Conservation (phyloP, 768 basidiomycete genomes). For the Podaxis rugospora region DNA sequence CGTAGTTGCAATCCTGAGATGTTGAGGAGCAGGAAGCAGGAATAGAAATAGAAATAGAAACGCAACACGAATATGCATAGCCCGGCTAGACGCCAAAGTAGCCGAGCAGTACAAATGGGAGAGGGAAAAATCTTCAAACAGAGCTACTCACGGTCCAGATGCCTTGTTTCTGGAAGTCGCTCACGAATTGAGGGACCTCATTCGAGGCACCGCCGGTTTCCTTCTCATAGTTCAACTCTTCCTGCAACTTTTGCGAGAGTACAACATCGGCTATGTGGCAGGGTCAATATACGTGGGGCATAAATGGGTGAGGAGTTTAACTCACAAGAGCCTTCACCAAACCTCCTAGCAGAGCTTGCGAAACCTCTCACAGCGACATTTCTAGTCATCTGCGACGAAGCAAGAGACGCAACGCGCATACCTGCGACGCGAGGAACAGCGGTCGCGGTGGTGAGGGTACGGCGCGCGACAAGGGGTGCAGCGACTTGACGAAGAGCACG, state of each 20-base stretch:
- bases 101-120: not conserved
- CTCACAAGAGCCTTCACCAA: constrained; percentile 45
- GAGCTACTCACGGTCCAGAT: constrained; percentile 67
- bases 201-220: constrained; percentile 39
- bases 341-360: constrained; percentile 37
- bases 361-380: constrained; percentile 33
- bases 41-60: not conserved
- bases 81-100: not conserved
- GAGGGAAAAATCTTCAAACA: not conserved
- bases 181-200: constrained; percentile 67
- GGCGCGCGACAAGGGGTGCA: constrained; percentile 33
- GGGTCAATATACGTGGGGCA: not conserved
- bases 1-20: not conserved
- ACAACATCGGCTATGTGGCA: constrained; percentile 57
- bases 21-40: not conserved
- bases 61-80: not conserved
- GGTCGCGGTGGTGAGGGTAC: constrained; percentile 23
- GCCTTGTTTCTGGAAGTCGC: constrained; percentile 65
- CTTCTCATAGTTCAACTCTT: constrained; percentile 85
- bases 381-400: constrained; percentile 14
- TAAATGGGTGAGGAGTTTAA: constrained; percentile 15
- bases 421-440: constrained; percentile 18
- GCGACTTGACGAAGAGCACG: constrained; percentile 58
- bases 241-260: constrained; percentile 68
- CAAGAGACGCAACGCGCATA: constrained; percentile 24